Evolutionary conservation across 140 eudicot genomes (phyloP), one percentile per base, ranked within the genome.

Genomic region (Flaveria floridana): DNA sequence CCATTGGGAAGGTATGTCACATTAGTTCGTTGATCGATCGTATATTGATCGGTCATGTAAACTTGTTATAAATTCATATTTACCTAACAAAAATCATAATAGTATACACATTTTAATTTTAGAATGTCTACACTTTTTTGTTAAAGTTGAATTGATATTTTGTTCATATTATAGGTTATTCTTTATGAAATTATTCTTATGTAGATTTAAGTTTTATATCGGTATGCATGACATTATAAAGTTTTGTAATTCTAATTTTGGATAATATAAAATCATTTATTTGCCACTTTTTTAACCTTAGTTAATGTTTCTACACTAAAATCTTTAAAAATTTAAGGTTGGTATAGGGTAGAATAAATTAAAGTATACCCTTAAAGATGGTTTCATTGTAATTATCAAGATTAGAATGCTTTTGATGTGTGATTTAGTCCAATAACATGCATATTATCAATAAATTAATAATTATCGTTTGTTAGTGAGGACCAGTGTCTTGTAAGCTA

Each of bases 1-100:
- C 89, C 76, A 88, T 94, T 75, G 99, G 99, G 66, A 87, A 94
- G 97, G 99, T 94, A 84, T n/a, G 68, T 47, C 41, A 10, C 42
- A 52, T 67, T 59, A 39, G 42, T 57, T 55, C 15, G 12, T 37
- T 34, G 55, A 25, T 25, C 28, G 14, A 5, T 11, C 18, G 5
- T 61, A 21, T 8, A 9, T 57, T 2, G 15, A 11, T 48, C 2
- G 4, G 16, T 48, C 50, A 7, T 57, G 3, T 16, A 57, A 10
- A 20, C 15, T 20, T 20, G 65, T 7, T 20, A 57, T 21, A 2
- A 7, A 57, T 20, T 57, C 13, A 57, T 57, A 20, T 19, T 57
- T 19, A 19, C 2, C 15, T 20, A 34, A 15, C 70, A 28, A 34
- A n/a, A 47, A 30, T 30, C 37, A 30, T 30, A 6, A 5, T 3